Conservation (phyloP, 1,284 basidiomycete species). For the Ustilago hordei region DNA sequence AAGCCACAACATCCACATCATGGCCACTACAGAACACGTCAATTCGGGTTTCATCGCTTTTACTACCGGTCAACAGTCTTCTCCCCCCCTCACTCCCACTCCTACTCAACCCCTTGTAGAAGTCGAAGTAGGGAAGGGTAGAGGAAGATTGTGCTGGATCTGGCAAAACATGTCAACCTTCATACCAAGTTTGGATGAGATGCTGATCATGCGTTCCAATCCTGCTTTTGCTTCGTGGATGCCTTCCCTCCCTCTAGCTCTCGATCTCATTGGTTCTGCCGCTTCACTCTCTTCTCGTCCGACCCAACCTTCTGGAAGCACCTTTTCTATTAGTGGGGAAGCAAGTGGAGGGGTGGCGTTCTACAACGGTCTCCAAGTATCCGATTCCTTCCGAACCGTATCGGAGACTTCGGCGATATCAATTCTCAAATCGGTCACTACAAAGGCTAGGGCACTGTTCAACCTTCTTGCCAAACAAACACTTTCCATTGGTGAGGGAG, state of each 20-base stretch:
- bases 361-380: conserved; percentile 40
- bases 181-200: conserved; percentile 41
- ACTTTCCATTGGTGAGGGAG: background rate
- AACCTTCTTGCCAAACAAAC: conserved; percentile 43
- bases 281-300: background rate
- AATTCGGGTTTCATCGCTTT: conserved; percentile 43
- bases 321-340: background rate
- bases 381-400: conserved; percentile 31
- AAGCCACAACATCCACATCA: conserved; percentile 41
- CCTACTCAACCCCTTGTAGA: background rate
- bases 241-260: conserved; percentile 28
- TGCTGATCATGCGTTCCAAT: conserved; percentile 52
- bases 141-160: conserved; percentile 38
- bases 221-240: conserved; percentile 45
- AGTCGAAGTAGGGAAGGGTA: background rate
- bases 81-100: background rate
- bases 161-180: conserved; percentile 54
- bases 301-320: background rate
- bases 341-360: conserved; percentile 10
- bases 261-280: conserved; percentile 41
- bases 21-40: conserved; percentile 49
- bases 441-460: conserved; percentile 56
- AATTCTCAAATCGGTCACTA: conserved; percentile 57
- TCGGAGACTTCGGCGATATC: conserved; percentile 52
- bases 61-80: conserved; percentile 20